Percentiles rank a stretch among this genome's conserved stretches.
phyloP scores from a whole-genome alignment of 169 alveolate genomes.

The Plasmodium yoelii region DNA sequence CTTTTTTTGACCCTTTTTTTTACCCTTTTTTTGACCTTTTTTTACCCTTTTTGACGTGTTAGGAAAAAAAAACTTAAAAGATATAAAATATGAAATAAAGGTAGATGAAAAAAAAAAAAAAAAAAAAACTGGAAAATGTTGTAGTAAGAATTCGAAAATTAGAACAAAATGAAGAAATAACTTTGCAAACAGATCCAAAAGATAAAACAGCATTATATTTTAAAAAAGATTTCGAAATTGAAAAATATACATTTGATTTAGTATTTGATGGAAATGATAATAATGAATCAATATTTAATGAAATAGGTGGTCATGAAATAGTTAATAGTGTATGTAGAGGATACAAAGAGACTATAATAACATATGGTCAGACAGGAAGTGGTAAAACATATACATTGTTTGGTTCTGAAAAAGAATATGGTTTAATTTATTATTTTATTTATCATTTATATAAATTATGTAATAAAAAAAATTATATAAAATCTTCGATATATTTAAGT shows the following conservation, averaged over 20 bases:
- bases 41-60: not conserved
- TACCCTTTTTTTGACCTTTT: not conserved
- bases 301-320: slow-evolving; percentile 59
- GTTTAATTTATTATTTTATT: slow-evolving; percentile 34
- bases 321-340: slow-evolving; percentile 53
- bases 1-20: not conserved
- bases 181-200: slow-evolving; percentile 59
- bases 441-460: slow-evolving; percentile 31
- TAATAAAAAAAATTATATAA: not conserved
- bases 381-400: slow-evolving; percentile 61
- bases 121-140: slow-evolving; percentile 36
- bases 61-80: slow-evolving; percentile 4
- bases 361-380: slow-evolving; percentile 70
- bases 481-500: slow-evolving; percentile 36
- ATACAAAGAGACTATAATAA: slow-evolving; percentile 51
- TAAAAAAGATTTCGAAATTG: slow-evolving; percentile 52
- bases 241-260: slow-evolving; percentile 44
- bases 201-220: slow-evolving; percentile 47
- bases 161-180: slow-evolving; percentile 32
- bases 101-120: not conserved
- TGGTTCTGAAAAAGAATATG: slow-evolving; percentile 55
- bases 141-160: slow-evolving; percentile 55
- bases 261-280: slow-evolving; percentile 51
- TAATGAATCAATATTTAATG: slow-evolving; percentile 28
- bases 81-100: not conserved